These are phyloP conservation scores for Alloteropsis semialata DNA, from an alignment of 176 grass and related monocot genomes.

Conservation along the genomic window DNA sequence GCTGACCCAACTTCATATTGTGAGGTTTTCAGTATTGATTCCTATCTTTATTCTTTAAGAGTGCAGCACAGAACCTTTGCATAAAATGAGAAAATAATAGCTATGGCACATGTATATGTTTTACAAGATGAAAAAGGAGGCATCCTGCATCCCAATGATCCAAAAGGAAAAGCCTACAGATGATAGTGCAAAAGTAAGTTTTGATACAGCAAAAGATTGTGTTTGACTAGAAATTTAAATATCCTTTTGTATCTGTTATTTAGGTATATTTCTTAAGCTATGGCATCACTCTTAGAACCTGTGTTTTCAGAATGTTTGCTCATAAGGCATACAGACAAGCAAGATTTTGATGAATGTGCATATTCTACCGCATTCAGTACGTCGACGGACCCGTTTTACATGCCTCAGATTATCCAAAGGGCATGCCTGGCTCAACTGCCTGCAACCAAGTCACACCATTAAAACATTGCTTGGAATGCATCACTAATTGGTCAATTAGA, in stretches of 20 bases:
- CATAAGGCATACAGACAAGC: slow-evolving; percentile 1
- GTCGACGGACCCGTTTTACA: slow-evolving; percentile 46
- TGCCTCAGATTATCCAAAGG: slow-evolving; percentile 48
- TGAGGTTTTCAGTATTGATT: too few species aligned
- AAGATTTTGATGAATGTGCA: neutral
- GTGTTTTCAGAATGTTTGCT: neutral
- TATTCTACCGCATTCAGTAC: slow-evolving; percentile 15
- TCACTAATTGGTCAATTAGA: neutral
- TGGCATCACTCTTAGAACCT: neutral
- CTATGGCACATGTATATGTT: too few species aligned
- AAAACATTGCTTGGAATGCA: neutral
- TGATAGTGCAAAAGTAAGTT: neutral
- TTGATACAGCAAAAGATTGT: neutral
- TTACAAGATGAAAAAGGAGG: too few species aligned
- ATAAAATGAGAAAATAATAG: too few species aligned
- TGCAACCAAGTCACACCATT: neutral
- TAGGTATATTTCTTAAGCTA: neutral
- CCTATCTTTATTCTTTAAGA: too few species aligned
- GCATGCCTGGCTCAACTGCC: slow-evolving; percentile 47
- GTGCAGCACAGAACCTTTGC: too few species aligned
- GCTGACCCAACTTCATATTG: neutral
- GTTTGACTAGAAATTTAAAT: neutral
- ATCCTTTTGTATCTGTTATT: neutral
- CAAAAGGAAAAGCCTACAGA: neutral
- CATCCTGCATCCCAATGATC: too few species aligned